Base-by-base conservation (phyloP, 495 filamentous ascomycete genomes). In the Penicillium ochrochloron region DNA sequence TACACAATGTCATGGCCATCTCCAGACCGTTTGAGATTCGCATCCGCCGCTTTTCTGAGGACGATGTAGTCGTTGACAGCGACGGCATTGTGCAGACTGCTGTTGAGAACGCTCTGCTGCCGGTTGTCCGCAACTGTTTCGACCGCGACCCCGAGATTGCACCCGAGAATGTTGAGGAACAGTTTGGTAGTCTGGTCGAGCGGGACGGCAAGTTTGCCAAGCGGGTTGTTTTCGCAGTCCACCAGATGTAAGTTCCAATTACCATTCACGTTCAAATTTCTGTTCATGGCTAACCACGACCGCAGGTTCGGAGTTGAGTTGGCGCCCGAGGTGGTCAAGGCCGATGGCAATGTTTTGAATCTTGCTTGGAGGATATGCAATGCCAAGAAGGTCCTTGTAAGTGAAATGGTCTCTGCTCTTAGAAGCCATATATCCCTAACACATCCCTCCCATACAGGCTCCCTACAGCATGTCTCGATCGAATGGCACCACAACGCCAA, bases 1-100 rank as follows among this genome's bases (percentile, higher is more conserved):
- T 91, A 70, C 92, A 98, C 76, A 92, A 92, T 68, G 94, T 98
- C 72, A 97, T 99, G 96, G 90, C 93, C 21, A 92, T 98, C 66
- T 96, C 93, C 17, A 83, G 90, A 70, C 93, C 95, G 0, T 98
- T 99, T 70, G 95, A 97, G 75, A 90, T 97, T 52, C 86, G 88
- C 19, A 89, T 97, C 65, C 79, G 82, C 48, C 88, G 86, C 54
- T 92, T 95, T 66, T 90, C 94, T 66, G 84, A 89, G 42, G 80
- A 88, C 48, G 84, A 85, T 37, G 83, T 88, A 37, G 76, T 83
- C 11, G 68, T 80, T 14, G 82, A 86, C 64, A 75, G 76, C 9
- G 82, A 80, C 56, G 83, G 79, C 0, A 70, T 78, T 9, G 71
- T 87, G 15, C 81, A 85, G 42, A 72, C 76, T 10, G 82, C 88